phyloP scores from a whole-genome alignment of 768 basidiomycete genomes.

The Zangia roseola region DNA sequence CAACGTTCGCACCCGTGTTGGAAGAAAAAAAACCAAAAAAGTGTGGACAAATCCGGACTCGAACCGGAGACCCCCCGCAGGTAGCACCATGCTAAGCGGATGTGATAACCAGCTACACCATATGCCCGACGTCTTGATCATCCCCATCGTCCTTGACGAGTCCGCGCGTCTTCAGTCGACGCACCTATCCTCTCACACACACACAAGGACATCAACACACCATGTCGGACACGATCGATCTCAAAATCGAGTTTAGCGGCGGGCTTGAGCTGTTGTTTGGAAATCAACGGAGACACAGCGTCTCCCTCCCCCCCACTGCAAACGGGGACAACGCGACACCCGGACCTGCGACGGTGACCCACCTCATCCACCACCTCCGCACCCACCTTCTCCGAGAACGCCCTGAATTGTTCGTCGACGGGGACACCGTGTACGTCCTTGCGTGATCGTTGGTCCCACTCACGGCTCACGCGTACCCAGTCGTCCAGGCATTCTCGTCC shows the following conservation, averaged over 20 bases:
- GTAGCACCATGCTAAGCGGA: slow-evolving; percentile 37
- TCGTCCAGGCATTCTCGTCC: slow-evolving; percentile 92
- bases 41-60: slow-evolving; percentile 39
- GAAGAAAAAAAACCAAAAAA: slow-evolving; percentile 26
- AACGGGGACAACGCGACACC: slow-evolving; percentile 10
- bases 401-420: slow-evolving; percentile 86
- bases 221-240: slow-evolving; percentile 17
- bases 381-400: slow-evolving; percentile 80
- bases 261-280: slow-evolving; percentile 85
- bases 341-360: slow-evolving; percentile 60
- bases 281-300: slow-evolving; percentile 57
- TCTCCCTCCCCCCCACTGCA: slow-evolving; percentile 53
- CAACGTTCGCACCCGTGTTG: too few relatives aligned
- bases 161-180: too few relatives aligned
- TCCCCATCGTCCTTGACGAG: too few relatives aligned
- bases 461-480: slow-evolving; percentile 42
- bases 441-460: background rate
- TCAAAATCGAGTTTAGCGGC: slow-evolving; percentile 79
- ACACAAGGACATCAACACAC: too few relatives aligned
- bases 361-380: slow-evolving; percentile 76
- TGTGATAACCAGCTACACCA: slow-evolving; percentile 42
- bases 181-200: too few relatives aligned
- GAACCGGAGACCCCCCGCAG: slow-evolving; percentile 41
- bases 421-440: slow-evolving; percentile 73
- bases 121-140: slow-evolving; percentile 26